Base-by-base conservation (phyloP, 768 basidiomycete species). In the Lactarius vividus region DNA sequence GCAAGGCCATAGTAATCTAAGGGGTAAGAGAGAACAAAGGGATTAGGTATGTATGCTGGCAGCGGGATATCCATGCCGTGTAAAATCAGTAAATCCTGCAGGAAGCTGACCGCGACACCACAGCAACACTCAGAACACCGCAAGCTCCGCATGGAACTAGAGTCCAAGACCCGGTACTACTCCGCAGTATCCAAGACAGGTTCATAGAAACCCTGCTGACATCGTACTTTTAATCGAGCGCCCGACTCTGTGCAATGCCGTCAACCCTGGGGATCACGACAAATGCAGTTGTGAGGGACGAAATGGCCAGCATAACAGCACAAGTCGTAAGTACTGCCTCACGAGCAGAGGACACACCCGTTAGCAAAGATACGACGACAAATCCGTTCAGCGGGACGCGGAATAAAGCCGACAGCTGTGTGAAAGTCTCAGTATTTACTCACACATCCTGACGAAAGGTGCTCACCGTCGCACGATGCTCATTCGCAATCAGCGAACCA, bases 301-400 rank as follows among this genome's bases (percentile, higher is more conserved):
- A 85, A 60, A 86, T 79, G 2, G 79, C 79, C 44, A 90, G 78
- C 77, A 87, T 81, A 52, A 83, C 39, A 13, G 87, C 79, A 67
- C 87, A 81, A 2, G 82, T 86, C 2, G 80, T 79, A 26, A 90
- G 81, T 8, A 90, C 89, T 0, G 80, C 78, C 42, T 80, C 77
- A 9, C 88, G 82, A 18, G 88, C 87, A 13, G 83, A 83, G 0
- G 85, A 87, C 26, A 88, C 85, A 3, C 88, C 89, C 2, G 85
- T 88, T 70, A 90, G 74, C 33, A 90, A 80, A 1, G 88, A 84
- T 18, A 85, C 80, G 46, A 88, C 86, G 37, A 91, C 89, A 67
- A 91, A 90, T 6, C 88, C 69, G 74, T 91, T 91, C 57, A 91
- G 80, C 2, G 89, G 89, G 5, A 91, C 88, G 9, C 89, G 84